Conservation (phyloP, 495 filamentous ascomycete genomes). For the Pseudevernia furfuracea region DNA sequence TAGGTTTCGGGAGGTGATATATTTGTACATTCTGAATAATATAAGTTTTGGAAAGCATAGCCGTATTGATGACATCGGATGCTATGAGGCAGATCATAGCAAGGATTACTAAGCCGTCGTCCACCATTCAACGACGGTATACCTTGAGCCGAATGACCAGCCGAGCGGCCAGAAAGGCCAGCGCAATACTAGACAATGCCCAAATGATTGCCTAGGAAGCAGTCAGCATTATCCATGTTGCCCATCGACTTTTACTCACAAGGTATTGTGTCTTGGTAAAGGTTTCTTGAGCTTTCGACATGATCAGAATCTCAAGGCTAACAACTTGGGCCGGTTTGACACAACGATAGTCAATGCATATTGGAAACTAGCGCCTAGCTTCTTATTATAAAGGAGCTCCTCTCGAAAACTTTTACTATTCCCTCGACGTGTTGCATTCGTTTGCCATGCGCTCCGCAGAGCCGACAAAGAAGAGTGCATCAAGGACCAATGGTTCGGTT, state of each 20-base stretch:
- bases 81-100: slow-evolving; percentile 8
- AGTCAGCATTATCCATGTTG: no score
- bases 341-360: no score
- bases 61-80: not conserved
- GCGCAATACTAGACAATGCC: slow-evolving; percentile 8
- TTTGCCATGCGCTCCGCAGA: no score
- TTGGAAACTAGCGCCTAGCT: no score
- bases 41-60: not conserved
- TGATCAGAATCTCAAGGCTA: not conserved
- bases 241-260: no score
- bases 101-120: slow-evolving; percentile 14
- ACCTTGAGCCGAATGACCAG: slow-evolving; percentile 10
- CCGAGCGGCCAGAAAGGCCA: slow-evolving; percentile 3
- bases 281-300: not conserved
- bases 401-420: no score
- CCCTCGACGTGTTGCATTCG: no score
- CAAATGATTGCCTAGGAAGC: slow-evolving; percentile 3
- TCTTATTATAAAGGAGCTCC: no score
- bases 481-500: no score
- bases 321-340: no score
- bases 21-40: not conserved
- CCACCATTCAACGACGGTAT: slow-evolving; percentile 2
- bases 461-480: no score
- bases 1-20: not conserved
- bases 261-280: slow-evolving; percentile 2